These are phyloP conservation scores for Scenedesmus sp. DNA, from an alignment of 163 green algal genomes.

Conservation along the genomic window DNA sequence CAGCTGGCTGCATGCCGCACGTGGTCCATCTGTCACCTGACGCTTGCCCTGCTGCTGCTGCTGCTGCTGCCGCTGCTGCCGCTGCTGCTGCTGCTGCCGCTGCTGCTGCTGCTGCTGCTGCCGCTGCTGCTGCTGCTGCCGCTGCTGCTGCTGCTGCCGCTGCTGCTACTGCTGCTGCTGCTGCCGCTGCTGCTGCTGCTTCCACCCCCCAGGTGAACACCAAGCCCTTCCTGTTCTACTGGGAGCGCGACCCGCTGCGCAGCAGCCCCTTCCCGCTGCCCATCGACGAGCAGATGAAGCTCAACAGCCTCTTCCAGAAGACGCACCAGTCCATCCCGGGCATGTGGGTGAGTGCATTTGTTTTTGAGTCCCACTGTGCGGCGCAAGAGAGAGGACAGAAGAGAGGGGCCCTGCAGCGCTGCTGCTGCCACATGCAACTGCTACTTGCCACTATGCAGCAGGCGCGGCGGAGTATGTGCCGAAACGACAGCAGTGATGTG, in stretches of 20 bases:
- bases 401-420: too few relatives aligned
- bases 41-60: too few relatives aligned
- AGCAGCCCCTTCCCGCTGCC: slow-evolving; percentile 61
- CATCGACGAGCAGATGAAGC: slow-evolving; percentile 57
- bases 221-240: slow-evolving; percentile 54
- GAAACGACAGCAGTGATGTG: not conserved
- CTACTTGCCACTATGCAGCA: not conserved
- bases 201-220: not conserved
- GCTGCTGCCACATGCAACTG: too few relatives aligned
- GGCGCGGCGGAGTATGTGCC: not conserved
- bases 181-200: not conserved
- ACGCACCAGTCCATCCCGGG: slow-evolving; percentile 65
- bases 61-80: too few relatives aligned
- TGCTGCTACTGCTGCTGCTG: not conserved
- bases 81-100: not conserved
- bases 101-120: not conserved
- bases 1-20: too few relatives aligned
- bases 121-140: not conserved
- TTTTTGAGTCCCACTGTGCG: too few relatives aligned
- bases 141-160: not conserved
- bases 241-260: slow-evolving; percentile 49
- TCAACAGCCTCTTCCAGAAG: slow-evolving; percentile 47
- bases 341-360: slow-evolving; percentile 58
- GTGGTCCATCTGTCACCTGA: too few relatives aligned
- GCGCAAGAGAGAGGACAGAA: too few relatives aligned